These are phyloP conservation scores for Rehmannia glutinosa DNA, from an alignment of 257 asterid genomes.

Conservation along the genomic window DNA sequence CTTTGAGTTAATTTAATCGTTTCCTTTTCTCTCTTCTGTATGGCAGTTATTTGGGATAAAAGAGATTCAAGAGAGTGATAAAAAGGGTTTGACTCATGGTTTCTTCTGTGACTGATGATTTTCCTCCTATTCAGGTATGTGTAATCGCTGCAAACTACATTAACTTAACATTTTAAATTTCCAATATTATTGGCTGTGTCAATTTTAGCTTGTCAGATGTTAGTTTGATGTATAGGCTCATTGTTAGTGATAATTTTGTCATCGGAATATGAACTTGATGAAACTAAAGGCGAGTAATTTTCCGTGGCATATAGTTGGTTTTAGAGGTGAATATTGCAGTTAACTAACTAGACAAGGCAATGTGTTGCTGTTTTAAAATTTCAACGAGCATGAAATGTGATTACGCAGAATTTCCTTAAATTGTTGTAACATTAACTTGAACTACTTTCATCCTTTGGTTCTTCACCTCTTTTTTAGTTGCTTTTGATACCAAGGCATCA, in stretches of 20 bases:
- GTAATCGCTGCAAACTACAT: not conserved
- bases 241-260: not conserved
- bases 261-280: not conserved
- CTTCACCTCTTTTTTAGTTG: not conserved
- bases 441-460: not conserved
- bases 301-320: not conserved
- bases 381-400: not conserved
- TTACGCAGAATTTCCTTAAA: not conserved
- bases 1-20: not conserved
- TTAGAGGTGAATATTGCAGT: not conserved
- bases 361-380: not conserved
- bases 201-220: slow-evolving; percentile 4
- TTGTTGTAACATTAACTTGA: not conserved
- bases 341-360: not conserved
- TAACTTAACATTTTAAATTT: not conserved
- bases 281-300: not conserved
- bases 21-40: not conserved
- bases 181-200: not conserved
- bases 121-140: slow-evolving; percentile 48
- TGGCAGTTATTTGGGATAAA: slow-evolving; percentile 11
- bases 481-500: not conserved
- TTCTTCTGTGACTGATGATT: slow-evolving; percentile 34
- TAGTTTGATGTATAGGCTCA: not conserved
- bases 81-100: slow-evolving; percentile 26
- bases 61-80: slow-evolving; percentile 5